Conservation (phyloP, 768 basidiomycete species). For the Hortiboletus flavorubellus region DNA sequence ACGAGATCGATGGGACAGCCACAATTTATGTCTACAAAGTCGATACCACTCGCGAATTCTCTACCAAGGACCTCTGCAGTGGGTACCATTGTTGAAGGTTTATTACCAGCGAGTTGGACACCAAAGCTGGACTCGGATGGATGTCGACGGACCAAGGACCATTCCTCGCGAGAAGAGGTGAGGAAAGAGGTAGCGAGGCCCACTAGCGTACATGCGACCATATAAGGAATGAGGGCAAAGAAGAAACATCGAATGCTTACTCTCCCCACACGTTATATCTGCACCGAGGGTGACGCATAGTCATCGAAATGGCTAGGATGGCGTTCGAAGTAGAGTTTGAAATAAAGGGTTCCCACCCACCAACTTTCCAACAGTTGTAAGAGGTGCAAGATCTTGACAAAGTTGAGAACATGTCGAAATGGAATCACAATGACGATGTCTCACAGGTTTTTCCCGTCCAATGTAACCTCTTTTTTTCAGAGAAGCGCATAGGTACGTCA, state of each 20-base stretch:
- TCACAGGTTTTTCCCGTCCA: slow-evolving; percentile 87
- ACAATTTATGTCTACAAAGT: slow-evolving; percentile 95
- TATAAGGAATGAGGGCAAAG: background rate
- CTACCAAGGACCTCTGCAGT: slow-evolving; percentile 78
- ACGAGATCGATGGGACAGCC: slow-evolving; percentile 98
- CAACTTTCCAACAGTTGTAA: slow-evolving; percentile 95
- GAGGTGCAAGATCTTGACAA: slow-evolving; percentile 59
- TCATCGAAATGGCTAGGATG: slow-evolving; percentile 80
- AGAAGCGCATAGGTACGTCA: slow-evolving; percentile 66
- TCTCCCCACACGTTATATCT: slow-evolving; percentile 95
- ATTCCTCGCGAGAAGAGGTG: slow-evolving; percentile 86
- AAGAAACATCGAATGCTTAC: slow-evolving; percentile 37
- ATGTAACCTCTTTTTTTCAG: slow-evolving; percentile 83
- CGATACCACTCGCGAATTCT: slow-evolving; percentile 62
- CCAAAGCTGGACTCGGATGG: slow-evolving; percentile 87
- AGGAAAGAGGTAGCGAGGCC: slow-evolving; percentile 91
- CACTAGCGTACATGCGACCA: slow-evolving; percentile 48
- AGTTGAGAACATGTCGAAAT: slow-evolving; percentile 28
- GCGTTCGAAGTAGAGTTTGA: background rate
- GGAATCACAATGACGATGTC: slow-evolving; percentile 19
- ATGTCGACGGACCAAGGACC: slow-evolving; percentile 88
- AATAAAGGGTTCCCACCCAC: slow-evolving; percentile 36
- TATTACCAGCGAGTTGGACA: slow-evolving; percentile 89
- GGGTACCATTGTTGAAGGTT: slow-evolving; percentile 71
- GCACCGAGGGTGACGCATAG: slow-evolving; percentile 84